A percentile compares a stretch with the other conserved stretches of the same genome.
These are phyloP conservation scores for Podospora sp. DNA, from an alignment of 495 filamentous ascomycete genomes.

Conservation along the genomic window DNA sequence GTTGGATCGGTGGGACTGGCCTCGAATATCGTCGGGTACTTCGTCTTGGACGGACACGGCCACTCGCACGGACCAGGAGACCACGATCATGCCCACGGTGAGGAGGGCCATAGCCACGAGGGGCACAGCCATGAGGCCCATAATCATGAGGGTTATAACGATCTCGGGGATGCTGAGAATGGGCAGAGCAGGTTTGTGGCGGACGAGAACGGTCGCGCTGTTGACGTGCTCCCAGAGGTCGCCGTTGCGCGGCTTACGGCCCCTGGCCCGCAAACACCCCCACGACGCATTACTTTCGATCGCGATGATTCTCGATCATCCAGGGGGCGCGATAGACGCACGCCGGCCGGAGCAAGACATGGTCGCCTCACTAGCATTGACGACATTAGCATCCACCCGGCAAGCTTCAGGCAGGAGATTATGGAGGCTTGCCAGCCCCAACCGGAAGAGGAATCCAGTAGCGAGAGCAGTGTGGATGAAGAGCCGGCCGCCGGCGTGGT, in stretches of 20 bases:
- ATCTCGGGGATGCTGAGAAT: constrained; percentile 34
- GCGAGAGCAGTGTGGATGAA: constrained; percentile 56
- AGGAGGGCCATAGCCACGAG: constrained; percentile 55
- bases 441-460: constrained; percentile 53
- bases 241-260: constrained; percentile 35
- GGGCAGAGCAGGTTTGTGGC: constrained; percentile 32
- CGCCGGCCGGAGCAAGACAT: constrained; percentile 55
- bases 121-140: constrained; percentile 40
- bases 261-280: constrained; percentile 31
- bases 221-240: constrained; percentile 49
- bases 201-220: constrained; percentile 40
- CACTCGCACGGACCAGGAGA: constrained; percentile 73
- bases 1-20: constrained; percentile 85
- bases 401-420: constrained; percentile 86
- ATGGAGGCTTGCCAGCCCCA: constrained; percentile 67
- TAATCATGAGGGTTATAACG: constrained; percentile 39
- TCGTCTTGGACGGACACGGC: constrained; percentile 90
- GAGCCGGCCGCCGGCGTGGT: constrained; percentile 55
- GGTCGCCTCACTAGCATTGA: constrained; percentile 60
- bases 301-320: constrained; percentile 25
- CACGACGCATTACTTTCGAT: constrained; percentile 42
- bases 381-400: constrained; percentile 84
- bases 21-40: constrained; percentile 86
- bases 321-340: constrained; percentile 51
- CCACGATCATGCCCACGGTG: constrained; percentile 33